A percentile compares a stretch with the other conserved stretches of the same genome.
phyloP scores from a whole-genome alignment of 106 monocot genomes.

The Alisma plantagoaquatica region DNA sequence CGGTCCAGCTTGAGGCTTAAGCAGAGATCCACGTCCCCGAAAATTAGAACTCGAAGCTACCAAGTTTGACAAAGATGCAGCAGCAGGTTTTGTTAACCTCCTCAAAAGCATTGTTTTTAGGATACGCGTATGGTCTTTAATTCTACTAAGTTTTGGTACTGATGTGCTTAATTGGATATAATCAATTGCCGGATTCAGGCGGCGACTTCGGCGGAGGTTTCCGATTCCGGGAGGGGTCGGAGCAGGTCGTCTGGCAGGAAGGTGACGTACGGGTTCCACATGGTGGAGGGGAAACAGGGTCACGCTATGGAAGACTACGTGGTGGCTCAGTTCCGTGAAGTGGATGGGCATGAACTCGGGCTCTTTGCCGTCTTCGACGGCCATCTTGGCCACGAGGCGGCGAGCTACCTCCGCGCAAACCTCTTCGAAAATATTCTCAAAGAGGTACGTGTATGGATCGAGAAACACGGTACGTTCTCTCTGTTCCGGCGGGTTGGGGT shows the following conservation, averaged over 20 bases:
- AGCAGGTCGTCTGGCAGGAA: constrained; percentile 36
- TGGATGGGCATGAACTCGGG: constrained; percentile 26
- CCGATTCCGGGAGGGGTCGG: constrained; percentile 37
- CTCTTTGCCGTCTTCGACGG: constrained; percentile 52
- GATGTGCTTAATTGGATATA: too few relatives aligned
- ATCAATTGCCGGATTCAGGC: too few relatives aligned
- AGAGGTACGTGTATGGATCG: constrained; percentile 20
- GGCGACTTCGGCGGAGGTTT: too few relatives aligned
- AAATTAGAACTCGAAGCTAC: too few relatives aligned
- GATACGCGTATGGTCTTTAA: too few relatives aligned
- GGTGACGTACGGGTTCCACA: constrained; percentile 37
- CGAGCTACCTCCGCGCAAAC: constrained; percentile 36
- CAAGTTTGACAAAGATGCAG: too few relatives aligned
- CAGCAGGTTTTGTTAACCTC: too few relatives aligned
- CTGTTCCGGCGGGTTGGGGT: neutral
- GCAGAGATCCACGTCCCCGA: too few relatives aligned
- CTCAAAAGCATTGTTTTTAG: too few relatives aligned
- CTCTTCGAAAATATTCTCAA: constrained; percentile 41
- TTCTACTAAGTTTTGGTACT: too few relatives aligned
- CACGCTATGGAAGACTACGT: constrained; percentile 56
- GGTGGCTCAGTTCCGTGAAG: constrained; percentile 36
- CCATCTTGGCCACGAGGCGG: constrained; percentile 36
- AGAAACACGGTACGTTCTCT: neutral
- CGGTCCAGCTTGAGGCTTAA: too few relatives aligned
- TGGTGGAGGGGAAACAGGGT: constrained; percentile 41